Base-by-base conservation (phyloP, 192 early-diverging fungal genomes). In the Helicostylum pulchrum region DNA sequence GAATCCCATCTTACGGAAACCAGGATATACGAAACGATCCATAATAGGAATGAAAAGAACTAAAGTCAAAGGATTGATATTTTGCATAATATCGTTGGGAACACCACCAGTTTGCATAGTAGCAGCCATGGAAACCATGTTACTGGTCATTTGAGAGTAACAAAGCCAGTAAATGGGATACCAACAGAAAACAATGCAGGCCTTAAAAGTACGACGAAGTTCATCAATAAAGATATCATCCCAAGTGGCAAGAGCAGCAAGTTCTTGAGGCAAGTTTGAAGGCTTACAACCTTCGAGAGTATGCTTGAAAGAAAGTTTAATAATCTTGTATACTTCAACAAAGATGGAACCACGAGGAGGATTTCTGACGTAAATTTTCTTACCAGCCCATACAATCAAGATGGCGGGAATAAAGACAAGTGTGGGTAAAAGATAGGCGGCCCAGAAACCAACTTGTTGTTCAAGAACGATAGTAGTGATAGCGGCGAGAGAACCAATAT, bases 81-180 rank as follows among this genome's bases (percentile, higher is more conserved):
- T 86, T 58, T 83, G 79, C 67, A 92, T 80, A 52, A 85, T 80
- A 64, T 90, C 88, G 68, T 85, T 84, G 52, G 88, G 81, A 46
- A 89, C 71, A 53, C 70, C 63, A 42, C 76, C 74, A 30, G 79
- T 74, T 26, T 72, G 62, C 84, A 89, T 87, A 34, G 77, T 79
- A 53, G 76, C 78, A 49, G 82, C 80, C 66, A 83, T 82, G 19
- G 82, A 80, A 45, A 85, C 73, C 68, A 90, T 67, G 67, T 86
- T 87, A 69, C 77, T 82, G 26, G 70, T 70, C 62, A 87, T 87
- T 65, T 90, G 83, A 53, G 68, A 65, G 59, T 87, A 87, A 48
- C 84, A 83, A 44, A 88, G 78, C 90, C 88, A 92, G 78, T 83
- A 92, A 63, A 92, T 58, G 0, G 90, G 90, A 71, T 76, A 92